phyloP scores from a whole-genome alignment of 192 early-diverging fungal species.

The Chytriomyces sp. region DNA sequence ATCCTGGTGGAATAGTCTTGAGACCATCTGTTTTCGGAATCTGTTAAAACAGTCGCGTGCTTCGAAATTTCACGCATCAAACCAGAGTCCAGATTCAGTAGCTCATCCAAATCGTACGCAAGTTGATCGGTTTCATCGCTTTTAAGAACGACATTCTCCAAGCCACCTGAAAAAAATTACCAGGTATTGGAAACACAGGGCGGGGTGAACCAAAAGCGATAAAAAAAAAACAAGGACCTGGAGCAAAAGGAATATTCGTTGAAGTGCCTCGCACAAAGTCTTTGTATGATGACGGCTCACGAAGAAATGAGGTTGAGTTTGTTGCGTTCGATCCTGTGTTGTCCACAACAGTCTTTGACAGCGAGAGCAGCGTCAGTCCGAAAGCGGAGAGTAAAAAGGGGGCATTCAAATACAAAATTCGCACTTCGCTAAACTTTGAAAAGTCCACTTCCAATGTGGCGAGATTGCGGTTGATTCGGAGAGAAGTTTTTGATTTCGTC shows the following conservation, averaged over 20 bases:
- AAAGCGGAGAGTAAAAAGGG: not conserved
- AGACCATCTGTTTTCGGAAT: constrained; percentile 48
- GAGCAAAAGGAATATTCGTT: constrained; percentile 75
- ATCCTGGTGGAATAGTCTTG: constrained; percentile 70
- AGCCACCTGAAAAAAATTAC: constrained; percentile 49
- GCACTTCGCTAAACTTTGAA: constrained; percentile 33
- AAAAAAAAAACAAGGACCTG: constrained; percentile 53
- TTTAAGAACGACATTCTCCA: constrained; percentile 54
- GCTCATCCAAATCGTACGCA: constrained; percentile 36
- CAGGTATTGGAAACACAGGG: not conserved
- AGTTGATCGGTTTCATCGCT: constrained; percentile 40
- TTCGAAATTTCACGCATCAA: not conserved
- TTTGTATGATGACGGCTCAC: constrained; percentile 58
- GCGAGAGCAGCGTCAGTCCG: constrained; percentile 30
- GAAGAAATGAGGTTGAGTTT: constrained; percentile 76
- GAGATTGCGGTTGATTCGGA: constrained; percentile 59
- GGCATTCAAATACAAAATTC: not conserved
- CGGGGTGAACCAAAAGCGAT: not conserved
- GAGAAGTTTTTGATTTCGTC: constrained; percentile 51
- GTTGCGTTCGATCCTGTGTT: constrained; percentile 43
- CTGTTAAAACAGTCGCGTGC: no score
- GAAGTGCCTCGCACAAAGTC: constrained; percentile 76
- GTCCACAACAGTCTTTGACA: constrained; percentile 24
- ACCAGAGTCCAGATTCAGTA: constrained; percentile 46
- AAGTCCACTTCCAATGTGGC: constrained; percentile 56